Percentiles rank a stretch among this genome's conserved stretches.
Evolutionary conservation across 2,329 filamentous ascomycete species (phyloP).

Genomic region (Lojkania enalia): DNA sequence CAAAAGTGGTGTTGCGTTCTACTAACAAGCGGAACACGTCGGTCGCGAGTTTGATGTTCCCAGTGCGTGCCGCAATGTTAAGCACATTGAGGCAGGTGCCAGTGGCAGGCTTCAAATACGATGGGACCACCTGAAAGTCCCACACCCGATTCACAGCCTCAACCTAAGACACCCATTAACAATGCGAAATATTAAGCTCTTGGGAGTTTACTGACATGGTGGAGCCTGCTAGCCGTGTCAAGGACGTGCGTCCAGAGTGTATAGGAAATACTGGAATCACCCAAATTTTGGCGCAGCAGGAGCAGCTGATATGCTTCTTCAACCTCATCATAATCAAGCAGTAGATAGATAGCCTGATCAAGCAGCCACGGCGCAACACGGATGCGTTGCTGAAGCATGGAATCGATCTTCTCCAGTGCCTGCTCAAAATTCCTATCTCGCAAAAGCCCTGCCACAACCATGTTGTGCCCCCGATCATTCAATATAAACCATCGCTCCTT

Average conservation of each 20-base stretch:
- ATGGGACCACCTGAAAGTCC: constrained; percentile 64
- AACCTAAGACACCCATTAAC: constrained; percentile 49
- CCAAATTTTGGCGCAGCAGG: constrained; percentile 53
- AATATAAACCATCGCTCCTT: constrained; percentile 70
- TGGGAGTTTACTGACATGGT: constrained; percentile 52
- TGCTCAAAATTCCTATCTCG: constrained; percentile 83
- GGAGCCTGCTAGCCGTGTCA: constrained; percentile 69
- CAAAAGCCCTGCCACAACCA: constrained; percentile 72
- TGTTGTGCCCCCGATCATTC: constrained; percentile 64
- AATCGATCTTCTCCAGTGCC: constrained; percentile 70
- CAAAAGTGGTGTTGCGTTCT: constrained; percentile 60
- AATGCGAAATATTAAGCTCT: neutral
- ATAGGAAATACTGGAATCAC: constrained; percentile 48
- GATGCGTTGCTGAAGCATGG: constrained; percentile 62
- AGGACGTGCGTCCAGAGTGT: constrained; percentile 72
- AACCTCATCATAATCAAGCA: constrained; percentile 72
- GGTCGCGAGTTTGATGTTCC: constrained; percentile 69
- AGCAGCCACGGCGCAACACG: constrained; percentile 72
- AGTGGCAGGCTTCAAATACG: constrained; percentile 64
- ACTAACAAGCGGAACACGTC: constrained; percentile 70
- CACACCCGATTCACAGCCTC: constrained; percentile 71
- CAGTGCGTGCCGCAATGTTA: constrained; percentile 68
- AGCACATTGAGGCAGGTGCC: constrained; percentile 70
- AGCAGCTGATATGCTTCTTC: constrained; percentile 76
- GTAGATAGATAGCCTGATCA: constrained; percentile 73